Evolutionary conservation across 2,329 filamentous ascomycete species (phyloP).

Genomic region (Xylaria sp.): DNA sequence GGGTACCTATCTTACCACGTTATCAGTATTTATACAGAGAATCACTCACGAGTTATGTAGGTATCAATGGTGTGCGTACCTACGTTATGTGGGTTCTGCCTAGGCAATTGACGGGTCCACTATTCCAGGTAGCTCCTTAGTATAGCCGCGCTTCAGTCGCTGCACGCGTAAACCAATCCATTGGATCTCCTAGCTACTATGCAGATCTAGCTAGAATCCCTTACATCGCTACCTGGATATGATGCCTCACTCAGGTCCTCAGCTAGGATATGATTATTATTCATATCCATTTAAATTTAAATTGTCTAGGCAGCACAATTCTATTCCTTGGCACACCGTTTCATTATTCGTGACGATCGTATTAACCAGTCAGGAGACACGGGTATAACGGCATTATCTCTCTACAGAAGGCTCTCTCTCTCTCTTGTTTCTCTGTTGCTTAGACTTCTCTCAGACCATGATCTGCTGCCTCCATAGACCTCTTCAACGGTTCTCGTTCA

Average conservation of each 20-base stretch:
- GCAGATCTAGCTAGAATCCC: too few relatives aligned
- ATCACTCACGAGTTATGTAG: too few relatives aligned
- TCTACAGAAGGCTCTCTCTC: not conserved
- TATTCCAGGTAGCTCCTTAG: not conserved
- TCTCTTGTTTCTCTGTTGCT: not conserved
- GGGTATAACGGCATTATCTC: not conserved
- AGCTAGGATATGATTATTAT: not conserved
- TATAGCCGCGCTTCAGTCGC: not conserved
- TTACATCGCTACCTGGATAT: too few relatives aligned
- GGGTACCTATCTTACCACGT: not conserved
- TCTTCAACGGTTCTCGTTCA: conserved; percentile 75
- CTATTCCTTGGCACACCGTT: conserved; percentile 1
- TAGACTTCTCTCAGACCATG: not conserved
- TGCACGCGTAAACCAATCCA: conserved; percentile 18
- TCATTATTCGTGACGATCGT: conserved; percentile 23
- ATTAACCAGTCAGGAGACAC: conserved; percentile 2
- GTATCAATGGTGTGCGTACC: too few relatives aligned
- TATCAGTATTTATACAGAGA: too few relatives aligned
- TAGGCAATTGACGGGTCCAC: not conserved
- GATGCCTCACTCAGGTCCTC: not conserved
- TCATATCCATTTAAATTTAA: not conserved
- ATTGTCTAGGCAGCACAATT: conserved; percentile 11
- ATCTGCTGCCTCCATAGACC: not conserved
- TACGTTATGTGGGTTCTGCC: not conserved
- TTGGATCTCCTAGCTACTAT: not conserved